Conservation (phyloP, 208 protist genomes). For the Trypanosoma melophagium region DNA sequence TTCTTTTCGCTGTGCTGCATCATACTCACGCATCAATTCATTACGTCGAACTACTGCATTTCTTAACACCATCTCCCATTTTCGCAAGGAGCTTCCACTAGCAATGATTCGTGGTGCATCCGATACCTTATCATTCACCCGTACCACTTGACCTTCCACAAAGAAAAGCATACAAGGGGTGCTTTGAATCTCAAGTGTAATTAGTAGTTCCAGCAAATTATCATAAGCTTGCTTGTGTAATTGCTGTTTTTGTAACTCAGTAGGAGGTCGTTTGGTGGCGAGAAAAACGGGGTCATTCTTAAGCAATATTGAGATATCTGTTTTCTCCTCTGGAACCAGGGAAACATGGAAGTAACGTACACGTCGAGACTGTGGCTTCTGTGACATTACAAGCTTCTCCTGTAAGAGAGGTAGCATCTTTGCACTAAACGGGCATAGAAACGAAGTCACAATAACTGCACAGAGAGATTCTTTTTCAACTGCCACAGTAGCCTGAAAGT, state of each 20-base stretch:
- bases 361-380: constrained; percentile 50
- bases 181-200: constrained; percentile 57
- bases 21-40: constrained; percentile 61
- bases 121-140: constrained; percentile 25
- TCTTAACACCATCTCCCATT: constrained; percentile 63
- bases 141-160: constrained; percentile 52
- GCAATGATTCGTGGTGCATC: constrained; percentile 40
- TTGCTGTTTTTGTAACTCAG: constrained; percentile 38
- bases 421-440: constrained; percentile 69
- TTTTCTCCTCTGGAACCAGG: constrained; percentile 63
- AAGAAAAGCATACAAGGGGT: constrained; percentile 83
- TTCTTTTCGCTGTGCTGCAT: constrained; percentile 47
- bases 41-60: constrained; percentile 84
- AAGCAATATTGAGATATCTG: constrained; percentile 59
- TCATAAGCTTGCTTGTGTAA: constrained; percentile 63
- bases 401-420: constrained; percentile 37
- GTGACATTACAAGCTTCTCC: constrained; percentile 38
- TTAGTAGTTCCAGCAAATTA: constrained; percentile 64
- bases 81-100: constrained; percentile 58
- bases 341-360: constrained; percentile 86
- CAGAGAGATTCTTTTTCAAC: constrained; percentile 68
- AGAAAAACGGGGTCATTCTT: constrained; percentile 57
- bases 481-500: constrained; percentile 60
- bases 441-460: constrained; percentile 77
- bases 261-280: constrained; percentile 53